These are phyloP conservation scores for Fusarium longipes DNA, from an alignment of 2,329 filamentous ascomycete species.

Conservation along the genomic window DNA sequence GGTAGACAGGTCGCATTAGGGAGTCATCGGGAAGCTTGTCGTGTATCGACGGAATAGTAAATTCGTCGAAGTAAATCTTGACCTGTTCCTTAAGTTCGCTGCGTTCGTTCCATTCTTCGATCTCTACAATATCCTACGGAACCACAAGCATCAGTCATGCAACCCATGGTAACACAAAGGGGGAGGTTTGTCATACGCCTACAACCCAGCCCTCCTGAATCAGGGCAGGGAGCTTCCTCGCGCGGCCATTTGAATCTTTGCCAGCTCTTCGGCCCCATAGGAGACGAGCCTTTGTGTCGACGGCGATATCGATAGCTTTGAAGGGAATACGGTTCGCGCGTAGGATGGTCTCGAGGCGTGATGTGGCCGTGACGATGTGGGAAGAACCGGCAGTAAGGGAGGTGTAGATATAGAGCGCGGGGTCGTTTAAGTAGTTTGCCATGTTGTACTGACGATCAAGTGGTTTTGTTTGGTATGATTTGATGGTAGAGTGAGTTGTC, in stretches of 20 bases:
- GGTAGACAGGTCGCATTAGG: slow-evolving; percentile 45
- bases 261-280: slow-evolving; percentile 87
- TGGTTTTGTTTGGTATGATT: slow-evolving; percentile 1
- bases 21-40: slow-evolving; percentile 59
- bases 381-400: slow-evolving; percentile 95
- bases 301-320: slow-evolving; percentile 90
- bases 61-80: slow-evolving; percentile 72
- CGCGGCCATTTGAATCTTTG: slow-evolving; percentile 70
- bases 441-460: slow-evolving; percentile 43
- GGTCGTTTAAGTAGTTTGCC: slow-evolving; percentile 67
- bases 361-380: slow-evolving; percentile 95
- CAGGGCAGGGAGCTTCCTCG: slow-evolving; percentile 85
- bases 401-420: slow-evolving; percentile 91
- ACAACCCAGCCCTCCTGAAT: slow-evolving; percentile 89
- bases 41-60: slow-evolving; percentile 67
- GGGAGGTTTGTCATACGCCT: slow-evolving; percentile 71
- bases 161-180: not conserved
- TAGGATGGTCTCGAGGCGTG: slow-evolving; percentile 94
- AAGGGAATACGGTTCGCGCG: slow-evolving; percentile 95
- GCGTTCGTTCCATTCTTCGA: slow-evolving; percentile 99
- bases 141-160: slow-evolving; percentile 2
- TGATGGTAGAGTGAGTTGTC: slow-evolving; percentile 7
- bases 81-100: slow-evolving; percentile 92
- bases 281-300: slow-evolving; percentile 87
- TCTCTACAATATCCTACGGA: slow-evolving; percentile 84